phyloP scores from a whole-genome alignment of 345 rosid genomes.

The Camelina sativa region DNA sequence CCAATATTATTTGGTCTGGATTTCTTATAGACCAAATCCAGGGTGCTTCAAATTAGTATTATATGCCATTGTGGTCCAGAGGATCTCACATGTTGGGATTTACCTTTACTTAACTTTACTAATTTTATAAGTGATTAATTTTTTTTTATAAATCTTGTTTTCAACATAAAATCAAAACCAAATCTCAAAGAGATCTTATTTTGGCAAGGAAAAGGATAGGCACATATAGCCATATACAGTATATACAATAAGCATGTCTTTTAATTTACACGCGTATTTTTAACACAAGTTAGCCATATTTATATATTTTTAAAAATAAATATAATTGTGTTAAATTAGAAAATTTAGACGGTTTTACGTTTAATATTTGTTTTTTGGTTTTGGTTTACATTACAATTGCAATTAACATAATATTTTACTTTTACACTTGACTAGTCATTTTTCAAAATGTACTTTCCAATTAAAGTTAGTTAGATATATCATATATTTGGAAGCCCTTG shows the following conservation, averaged over 20 bases:
- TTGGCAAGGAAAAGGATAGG: slow-evolving; percentile 8
- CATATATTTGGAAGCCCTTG: background rate
- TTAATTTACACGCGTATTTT: no score
- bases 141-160: slow-evolving; percentile 24
- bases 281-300: no score
- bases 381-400: no score
- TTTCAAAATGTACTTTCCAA: no score
- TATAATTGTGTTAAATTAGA: no score
- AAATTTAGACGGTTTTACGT: no score
- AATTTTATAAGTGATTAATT: background rate
- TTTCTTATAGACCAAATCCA: slow-evolving; percentile 44
- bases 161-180: slow-evolving; percentile 39
- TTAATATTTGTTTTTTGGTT: no score
- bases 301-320: no score
- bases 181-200: slow-evolving; percentile 32
- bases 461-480: background rate
- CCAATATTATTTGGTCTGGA: slow-evolving; percentile 38
- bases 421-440: no score
- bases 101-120: slow-evolving; percentile 37
- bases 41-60: slow-evolving; percentile 37
- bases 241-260: slow-evolving; percentile 8
- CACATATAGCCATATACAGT: slow-evolving; percentile 13
- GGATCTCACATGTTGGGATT: slow-evolving; percentile 40
- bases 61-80: slow-evolving; percentile 37
- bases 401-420: no score